These are phyloP conservation scores for Elongisporangium senticosum DNA, from an alignment of 352 stramenopile species.

Conservation along the genomic window DNA sequence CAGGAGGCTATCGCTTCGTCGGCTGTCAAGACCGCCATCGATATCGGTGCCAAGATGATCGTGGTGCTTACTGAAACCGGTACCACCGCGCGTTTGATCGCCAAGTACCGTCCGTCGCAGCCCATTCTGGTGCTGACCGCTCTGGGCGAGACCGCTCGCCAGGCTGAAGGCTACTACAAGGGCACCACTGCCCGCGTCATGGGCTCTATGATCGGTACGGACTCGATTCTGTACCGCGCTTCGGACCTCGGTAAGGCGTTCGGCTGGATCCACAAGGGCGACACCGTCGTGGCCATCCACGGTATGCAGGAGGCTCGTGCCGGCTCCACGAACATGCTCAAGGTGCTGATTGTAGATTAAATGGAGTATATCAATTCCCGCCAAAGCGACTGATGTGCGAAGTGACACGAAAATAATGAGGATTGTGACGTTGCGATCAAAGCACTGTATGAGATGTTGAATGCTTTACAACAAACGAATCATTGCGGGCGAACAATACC, in stretches of 20 bases:
- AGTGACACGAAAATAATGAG: constrained; percentile 1
- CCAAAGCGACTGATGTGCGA: neutral
- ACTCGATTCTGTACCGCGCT: constrained; percentile 87
- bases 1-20: constrained; percentile 95
- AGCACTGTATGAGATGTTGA: too few relatives aligned
- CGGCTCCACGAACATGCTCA: constrained; percentile 90
- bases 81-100: constrained; percentile 90
- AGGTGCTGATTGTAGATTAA: constrained; percentile 88
- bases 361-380: neutral
- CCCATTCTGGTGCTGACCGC: constrained; percentile 84
- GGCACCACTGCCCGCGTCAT: constrained; percentile 63
- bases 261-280: constrained; percentile 84
- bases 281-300: constrained; percentile 87
- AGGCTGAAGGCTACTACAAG: constrained; percentile 66
- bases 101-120: constrained; percentile 91
- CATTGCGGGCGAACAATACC: neutral
- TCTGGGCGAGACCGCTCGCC: constrained; percentile 43
- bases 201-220: constrained; percentile 87
- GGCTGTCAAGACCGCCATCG: constrained; percentile 96
- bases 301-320: constrained; percentile 84
- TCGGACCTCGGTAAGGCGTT: constrained; percentile 84
- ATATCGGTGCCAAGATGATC: constrained; percentile 95
- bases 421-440: constrained; percentile 7
- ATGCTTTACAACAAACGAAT: neutral
- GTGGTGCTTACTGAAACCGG: constrained; percentile 96